Percentiles rank a stretch among this genome's conserved stretches.
Conservation (phyloP, 306 rosid species). For the Pueraria montana region DNA sequence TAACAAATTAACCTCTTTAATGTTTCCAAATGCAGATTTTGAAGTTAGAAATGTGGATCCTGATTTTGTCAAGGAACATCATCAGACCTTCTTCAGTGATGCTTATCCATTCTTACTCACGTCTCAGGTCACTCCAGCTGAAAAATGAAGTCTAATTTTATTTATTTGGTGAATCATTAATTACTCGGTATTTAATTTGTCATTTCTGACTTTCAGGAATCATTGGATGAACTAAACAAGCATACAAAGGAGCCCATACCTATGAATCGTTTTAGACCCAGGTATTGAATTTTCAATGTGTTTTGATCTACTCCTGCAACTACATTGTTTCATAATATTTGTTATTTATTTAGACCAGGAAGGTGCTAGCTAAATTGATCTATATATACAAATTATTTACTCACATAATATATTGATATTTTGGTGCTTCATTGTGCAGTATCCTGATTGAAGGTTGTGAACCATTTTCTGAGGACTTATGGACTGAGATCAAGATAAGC, state of each 20-base stretch:
- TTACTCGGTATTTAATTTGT: no score
- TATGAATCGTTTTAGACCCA: conserved; percentile 86
- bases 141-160: no score
- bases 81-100: no score
- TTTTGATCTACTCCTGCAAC: not conserved
- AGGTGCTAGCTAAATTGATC: conserved; percentile 12
- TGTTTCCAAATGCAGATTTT: conserved; percentile 66
- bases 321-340: conserved; percentile 12
- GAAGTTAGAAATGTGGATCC: conserved; percentile 70
- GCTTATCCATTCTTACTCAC: no score
- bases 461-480: conserved; percentile 86
- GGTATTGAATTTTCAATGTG: conserved; percentile 54
- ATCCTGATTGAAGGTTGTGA: conserved; percentile 77
- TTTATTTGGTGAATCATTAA: no score
- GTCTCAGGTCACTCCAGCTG: no score
- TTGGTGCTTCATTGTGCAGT: conserved; percentile 55
- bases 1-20: conserved; percentile 22
- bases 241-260: no score
- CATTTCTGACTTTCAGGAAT: no score
- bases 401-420: conserved; percentile 15
- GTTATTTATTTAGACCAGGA: conserved; percentile 1
- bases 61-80: conserved; percentile 47
- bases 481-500: conserved; percentile 57
- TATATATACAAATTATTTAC: not conserved
- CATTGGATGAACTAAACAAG: no score